Percentiles rank a stretch among this genome's conserved stretches.
Conservation (phyloP, 768 basidiomycete species). For the Suillus tomentosus region DNA sequence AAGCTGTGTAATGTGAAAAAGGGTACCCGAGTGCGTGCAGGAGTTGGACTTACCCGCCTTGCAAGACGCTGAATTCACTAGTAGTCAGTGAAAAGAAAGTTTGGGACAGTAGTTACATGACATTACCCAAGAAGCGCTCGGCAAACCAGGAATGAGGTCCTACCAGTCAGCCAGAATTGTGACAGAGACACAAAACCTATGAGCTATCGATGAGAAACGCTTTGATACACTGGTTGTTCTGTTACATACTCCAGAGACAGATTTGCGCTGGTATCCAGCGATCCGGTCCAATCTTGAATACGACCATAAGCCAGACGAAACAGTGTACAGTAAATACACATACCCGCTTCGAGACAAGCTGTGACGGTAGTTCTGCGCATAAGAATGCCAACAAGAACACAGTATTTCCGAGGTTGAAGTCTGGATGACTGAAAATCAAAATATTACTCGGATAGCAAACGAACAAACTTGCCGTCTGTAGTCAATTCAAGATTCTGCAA, state of each 20-base stretch:
- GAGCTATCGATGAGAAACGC: not conserved
- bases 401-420: constrained; percentile 59
- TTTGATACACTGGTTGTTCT: not conserved
- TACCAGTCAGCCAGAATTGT: constrained; percentile 61
- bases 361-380: constrained; percentile 61
- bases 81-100: constrained; percentile 3
- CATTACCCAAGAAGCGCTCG: constrained; percentile 50
- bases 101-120: not conserved
- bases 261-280: constrained; percentile 65
- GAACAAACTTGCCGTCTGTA: constrained; percentile 40
- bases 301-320: constrained; percentile 1
- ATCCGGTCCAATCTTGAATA: constrained; percentile 56
- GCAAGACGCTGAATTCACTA: constrained; percentile 35
- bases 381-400: constrained; percentile 54
- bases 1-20: constrained; percentile 35
- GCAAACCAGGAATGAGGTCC: constrained; percentile 48
- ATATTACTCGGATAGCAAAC: constrained; percentile 13
- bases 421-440: constrained; percentile 26
- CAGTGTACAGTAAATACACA: constrained; percentile 14
- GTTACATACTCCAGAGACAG: constrained; percentile 46
- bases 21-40: not conserved
- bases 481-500: constrained; percentile 55
- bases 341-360: constrained; percentile 60
- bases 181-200: constrained; percentile 45
- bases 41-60: constrained; percentile 42